These are phyloP conservation scores for Buddleja alternifolia DNA, from an alignment of 257 asterid genomes.

Conservation along the genomic window DNA sequence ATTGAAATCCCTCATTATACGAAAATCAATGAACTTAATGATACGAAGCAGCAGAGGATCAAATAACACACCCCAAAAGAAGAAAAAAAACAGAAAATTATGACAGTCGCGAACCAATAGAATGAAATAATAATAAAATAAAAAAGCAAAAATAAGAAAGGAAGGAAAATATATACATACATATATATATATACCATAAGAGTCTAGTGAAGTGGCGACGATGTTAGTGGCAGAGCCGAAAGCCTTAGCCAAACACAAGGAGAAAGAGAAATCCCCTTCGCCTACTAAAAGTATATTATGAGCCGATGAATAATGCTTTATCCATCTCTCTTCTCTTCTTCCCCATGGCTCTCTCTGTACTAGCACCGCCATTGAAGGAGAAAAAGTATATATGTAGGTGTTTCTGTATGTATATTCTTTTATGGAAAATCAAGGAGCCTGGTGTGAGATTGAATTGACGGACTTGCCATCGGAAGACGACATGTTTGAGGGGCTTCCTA, in stretches of 20 bases:
- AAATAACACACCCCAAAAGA: not conserved
- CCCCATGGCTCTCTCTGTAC: not conserved
- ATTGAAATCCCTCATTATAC: not conserved
- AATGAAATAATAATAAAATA: not conserved
- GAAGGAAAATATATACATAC: no score
- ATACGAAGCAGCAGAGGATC: not conserved
- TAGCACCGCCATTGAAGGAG: no score
- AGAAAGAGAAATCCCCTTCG: conserved; percentile 71
- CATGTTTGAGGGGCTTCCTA: not conserved
- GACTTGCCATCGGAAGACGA: not conserved
- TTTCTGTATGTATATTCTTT: no score
- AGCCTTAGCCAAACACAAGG: conserved; percentile 44
- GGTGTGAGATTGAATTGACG: not conserved
- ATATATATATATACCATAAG: no score
- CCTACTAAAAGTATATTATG: conserved; percentile 62
- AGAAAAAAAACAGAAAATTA: not conserved
- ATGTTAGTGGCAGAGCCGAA: conserved; percentile 61
- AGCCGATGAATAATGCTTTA: conserved; percentile 47
- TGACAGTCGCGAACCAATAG: no score
- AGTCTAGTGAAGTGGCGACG: conserved; percentile 60
- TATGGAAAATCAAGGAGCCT: no score
- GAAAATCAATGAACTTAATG: no score
- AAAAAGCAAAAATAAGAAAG: not conserved
- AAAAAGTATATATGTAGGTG: no score
- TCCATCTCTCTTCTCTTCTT: conserved; percentile 41